Conservation (phyloP, 371 early-diverging fungal genomes). For the Mucor sp. region DNA sequence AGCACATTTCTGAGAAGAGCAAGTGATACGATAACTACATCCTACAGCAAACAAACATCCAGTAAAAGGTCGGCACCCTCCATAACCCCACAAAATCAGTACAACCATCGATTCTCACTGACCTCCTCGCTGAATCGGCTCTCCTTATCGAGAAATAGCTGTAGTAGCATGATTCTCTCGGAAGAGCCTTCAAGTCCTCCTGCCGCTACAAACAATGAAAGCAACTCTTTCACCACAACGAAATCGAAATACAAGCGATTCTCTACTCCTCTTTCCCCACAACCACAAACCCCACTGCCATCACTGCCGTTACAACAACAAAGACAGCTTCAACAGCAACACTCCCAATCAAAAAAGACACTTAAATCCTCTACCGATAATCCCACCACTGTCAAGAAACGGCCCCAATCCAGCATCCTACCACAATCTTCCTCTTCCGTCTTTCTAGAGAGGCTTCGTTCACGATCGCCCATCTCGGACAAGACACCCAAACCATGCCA, state of each 20-base stretch:
- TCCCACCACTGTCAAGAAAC: neutral
- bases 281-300: neutral
- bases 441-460: constrained; percentile 15
- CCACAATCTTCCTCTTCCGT: constrained; percentile 16
- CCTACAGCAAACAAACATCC: neutral
- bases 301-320: neutral
- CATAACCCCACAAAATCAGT: neutral
- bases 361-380: neutral
- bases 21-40: constrained; percentile 3
- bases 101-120: constrained; percentile 9
- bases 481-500: neutral
- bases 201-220: neutral
- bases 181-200: neutral
- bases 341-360: neutral
- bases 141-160: constrained; percentile 8
- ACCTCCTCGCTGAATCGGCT: constrained; percentile 19
- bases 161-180: neutral
- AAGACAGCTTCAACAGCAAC: no score
- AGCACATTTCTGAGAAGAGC: constrained; percentile 29
- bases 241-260: constrained; percentile 3
- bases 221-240: neutral
- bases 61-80: neutral
- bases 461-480: neutral
- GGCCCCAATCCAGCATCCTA: constrained; percentile 14
- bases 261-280: neutral